Evolutionary conservation across 805 yeast species (phyloP), one percentile per base, ranked within the genome.

Genomic region (Wickerhamomyces rabaulensis): DNA sequence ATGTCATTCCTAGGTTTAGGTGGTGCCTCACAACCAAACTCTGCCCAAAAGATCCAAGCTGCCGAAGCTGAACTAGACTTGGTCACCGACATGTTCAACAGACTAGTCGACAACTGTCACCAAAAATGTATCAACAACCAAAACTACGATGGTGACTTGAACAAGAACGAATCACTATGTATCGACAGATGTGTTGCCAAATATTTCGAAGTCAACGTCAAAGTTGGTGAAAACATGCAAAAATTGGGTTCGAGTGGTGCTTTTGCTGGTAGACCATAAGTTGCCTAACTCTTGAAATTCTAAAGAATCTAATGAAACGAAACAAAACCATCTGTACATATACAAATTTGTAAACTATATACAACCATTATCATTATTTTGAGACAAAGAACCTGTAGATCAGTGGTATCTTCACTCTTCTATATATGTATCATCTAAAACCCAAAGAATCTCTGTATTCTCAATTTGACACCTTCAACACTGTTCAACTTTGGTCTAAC

Each of bases 21-120:
- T 54, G 76, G 79, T 49, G 76, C 85, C 55, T 91, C 92, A 53
- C 87, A 83, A 65, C 62, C 82, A 53, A 73, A 85, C 22, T 77
- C 89, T 37, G 85, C 83, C 53, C 90, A 84, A 66, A 87, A 87
- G 66, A 74, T 87, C 51, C 76, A 77, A 61, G 96, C 96, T 55
- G 99, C 99, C 44, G 98, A 92, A 71, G 87, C 96, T 48, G 99
- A 92, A 69, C 78, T 92, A 56, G 99, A 92, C 67, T 85, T 94
- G 82, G 96, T 92, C 58, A 91, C 97, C 36, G 96, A 94, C 58
- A 90, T 92, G 97, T 92, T 92, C 80, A 92, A 92, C 79, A 78
- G 83, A 61, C 74, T 91, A 60, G 95, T 90, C 21, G 91, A 84
- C 60, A 84, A 88, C 57, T 91, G 98, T 66, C 94, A 91, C 68